Evolutionary conservation across 2,329 filamentous ascomycete genomes (phyloP).

Genomic region (Pseudocercospora pini-densiflorae): DNA sequence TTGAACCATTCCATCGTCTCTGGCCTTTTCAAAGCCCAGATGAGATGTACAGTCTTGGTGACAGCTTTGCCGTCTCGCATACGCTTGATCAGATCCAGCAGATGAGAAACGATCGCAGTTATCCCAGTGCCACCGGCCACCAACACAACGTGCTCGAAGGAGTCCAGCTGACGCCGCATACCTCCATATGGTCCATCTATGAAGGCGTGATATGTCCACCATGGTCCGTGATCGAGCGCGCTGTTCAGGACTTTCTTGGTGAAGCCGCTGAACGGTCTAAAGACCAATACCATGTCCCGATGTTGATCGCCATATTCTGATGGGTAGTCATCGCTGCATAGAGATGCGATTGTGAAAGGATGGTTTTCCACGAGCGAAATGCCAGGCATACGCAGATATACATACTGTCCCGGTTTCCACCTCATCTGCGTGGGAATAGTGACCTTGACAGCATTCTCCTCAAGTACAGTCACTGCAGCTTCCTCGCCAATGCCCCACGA

Average conservation of each 20-base stretch:
- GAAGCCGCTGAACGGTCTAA: slow-evolving; percentile 89
- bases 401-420: slow-evolving; percentile 93
- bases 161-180: slow-evolving; percentile 85
- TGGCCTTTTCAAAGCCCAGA: slow-evolving; percentile 91
- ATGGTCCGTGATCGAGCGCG: slow-evolving; percentile 82
- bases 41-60: slow-evolving; percentile 84
- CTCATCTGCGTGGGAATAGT: slow-evolving; percentile 91
- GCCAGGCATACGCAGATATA: slow-evolving; percentile 92
- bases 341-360: slow-evolving; percentile 90
- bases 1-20: slow-evolving; percentile 99
- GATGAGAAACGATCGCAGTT: slow-evolving; percentile 87
- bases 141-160: slow-evolving; percentile 91
- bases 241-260: slow-evolving; percentile 83
- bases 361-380: slow-evolving; percentile 92
- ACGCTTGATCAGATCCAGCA: slow-evolving; percentile 92
- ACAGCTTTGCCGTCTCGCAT: slow-evolving; percentile 96
- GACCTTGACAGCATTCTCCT: slow-evolving; percentile 93
- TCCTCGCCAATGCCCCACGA: slow-evolving; percentile 90
- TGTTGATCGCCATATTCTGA: slow-evolving; percentile 89
- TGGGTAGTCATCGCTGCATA: slow-evolving; percentile 91
- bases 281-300: slow-evolving; percentile 86
- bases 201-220: slow-evolving; percentile 90
- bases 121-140: slow-evolving; percentile 95
- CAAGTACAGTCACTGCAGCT: slow-evolving; percentile 84
- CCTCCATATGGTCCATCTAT: slow-evolving; percentile 94